phyloP scores from a whole-genome alignment of 2,329 filamentous ascomycete genomes.

The Talaromyces amestolkiae region DNA sequence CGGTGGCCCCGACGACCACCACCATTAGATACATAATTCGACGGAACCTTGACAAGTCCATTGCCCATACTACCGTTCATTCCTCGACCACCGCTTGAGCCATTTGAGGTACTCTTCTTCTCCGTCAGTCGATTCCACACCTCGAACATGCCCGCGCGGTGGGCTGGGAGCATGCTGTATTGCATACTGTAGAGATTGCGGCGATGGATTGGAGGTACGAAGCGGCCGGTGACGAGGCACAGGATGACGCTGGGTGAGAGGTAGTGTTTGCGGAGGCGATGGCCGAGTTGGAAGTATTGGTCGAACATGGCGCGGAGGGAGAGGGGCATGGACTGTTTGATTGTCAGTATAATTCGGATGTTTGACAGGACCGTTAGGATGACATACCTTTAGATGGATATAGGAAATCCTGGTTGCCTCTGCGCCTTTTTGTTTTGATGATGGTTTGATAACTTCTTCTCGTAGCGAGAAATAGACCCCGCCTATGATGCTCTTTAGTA shows the following conservation, averaged over 20 bases:
- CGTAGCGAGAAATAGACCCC: constrained; percentile 88
- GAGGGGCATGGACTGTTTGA: constrained; percentile 73
- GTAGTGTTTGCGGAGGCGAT: constrained; percentile 92
- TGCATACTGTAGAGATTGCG: constrained; percentile 94
- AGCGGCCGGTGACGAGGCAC: constrained; percentile 83
- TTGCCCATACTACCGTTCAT: constrained; percentile 4
- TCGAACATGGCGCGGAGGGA: constrained; percentile 93
- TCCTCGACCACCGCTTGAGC: background rate
- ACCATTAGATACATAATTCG: constrained; percentile 13
- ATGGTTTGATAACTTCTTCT: constrained; percentile 58
- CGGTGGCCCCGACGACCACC: constrained; percentile 15
- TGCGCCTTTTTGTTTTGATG: constrained; percentile 32
- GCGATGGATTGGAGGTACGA: constrained; percentile 91
- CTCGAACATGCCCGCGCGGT: constrained; percentile 74
- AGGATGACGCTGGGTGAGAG: constrained; percentile 83
- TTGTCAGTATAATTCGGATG: background rate
- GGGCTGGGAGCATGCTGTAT: constrained; percentile 93
- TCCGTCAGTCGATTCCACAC: constrained; percentile 75
- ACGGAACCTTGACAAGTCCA: constrained; percentile 13
- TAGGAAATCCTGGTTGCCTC: constrained; percentile 66
- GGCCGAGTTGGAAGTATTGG: constrained; percentile 92
- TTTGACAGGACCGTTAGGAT: background rate
- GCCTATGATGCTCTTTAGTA: constrained; percentile 45
- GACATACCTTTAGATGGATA: constrained; percentile 74
- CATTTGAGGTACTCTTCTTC: constrained; percentile 29